Evolutionary conservation across 371 early-diverging fungal genomes (phyloP).

Genomic region (Actinomortierella ambigua): DNA sequence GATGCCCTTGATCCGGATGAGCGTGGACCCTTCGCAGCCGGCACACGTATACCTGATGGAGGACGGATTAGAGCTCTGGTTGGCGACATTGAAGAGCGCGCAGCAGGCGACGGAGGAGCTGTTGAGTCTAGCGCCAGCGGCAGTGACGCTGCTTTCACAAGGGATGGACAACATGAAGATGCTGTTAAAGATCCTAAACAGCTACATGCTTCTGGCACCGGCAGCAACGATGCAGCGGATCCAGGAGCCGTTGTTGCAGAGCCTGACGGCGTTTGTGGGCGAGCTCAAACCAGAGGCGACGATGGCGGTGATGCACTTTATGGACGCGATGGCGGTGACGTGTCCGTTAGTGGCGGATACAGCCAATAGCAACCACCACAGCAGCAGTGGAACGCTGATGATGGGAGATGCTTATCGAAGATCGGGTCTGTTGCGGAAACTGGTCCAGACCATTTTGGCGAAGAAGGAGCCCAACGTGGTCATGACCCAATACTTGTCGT

Average conservation of each 20-base stretch:
- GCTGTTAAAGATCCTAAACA: conserved; percentile 78
- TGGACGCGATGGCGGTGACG: conserved; percentile 62
- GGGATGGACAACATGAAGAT: conserved; percentile 78
- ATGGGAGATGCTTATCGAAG: too few relatives aligned
- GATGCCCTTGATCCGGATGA: conserved; percentile 75
- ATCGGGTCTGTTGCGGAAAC: conserved; percentile 52
- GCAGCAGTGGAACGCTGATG: too few relatives aligned
- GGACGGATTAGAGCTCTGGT: conserved; percentile 90
- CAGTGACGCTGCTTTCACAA: conserved; percentile 69
- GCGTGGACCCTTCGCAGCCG: conserved; percentile 71
- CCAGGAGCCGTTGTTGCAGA: conserved; percentile 51
- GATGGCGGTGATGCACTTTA: conserved; percentile 60
- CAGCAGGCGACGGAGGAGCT: conserved; percentile 57
- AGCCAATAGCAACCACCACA: too few relatives aligned
- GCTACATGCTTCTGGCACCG: conserved; percentile 75
- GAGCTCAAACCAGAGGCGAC: conserved; percentile 67
- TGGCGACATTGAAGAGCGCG: conserved; percentile 73
- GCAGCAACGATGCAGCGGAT: conserved; percentile 48
- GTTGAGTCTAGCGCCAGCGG: conserved; percentile 63
- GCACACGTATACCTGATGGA: conserved; percentile 86
- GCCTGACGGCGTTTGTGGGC: conserved; percentile 47
- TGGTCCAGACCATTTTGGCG: conserved; percentile 58
- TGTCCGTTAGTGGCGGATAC: too few relatives aligned
- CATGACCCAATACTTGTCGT: conserved; percentile 63
- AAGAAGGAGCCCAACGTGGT: conserved; percentile 66